Evolutionary conservation across 352 stramenopile genomes (phyloP).

Genomic region (Phytophthora sansomeana): DNA sequence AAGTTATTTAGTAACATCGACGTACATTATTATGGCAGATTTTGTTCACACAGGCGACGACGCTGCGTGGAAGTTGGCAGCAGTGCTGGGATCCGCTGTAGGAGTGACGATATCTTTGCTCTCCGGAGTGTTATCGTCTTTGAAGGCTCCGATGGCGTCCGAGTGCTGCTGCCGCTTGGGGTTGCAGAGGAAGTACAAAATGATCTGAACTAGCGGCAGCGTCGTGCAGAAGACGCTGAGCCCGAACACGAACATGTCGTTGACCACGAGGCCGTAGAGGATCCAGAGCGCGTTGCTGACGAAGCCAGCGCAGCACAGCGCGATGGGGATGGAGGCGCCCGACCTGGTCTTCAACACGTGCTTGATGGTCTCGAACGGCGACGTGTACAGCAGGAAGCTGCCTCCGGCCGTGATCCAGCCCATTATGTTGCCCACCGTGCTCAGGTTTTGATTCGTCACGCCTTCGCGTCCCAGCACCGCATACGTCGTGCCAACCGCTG

Average conservation of each 20-base stretch:
- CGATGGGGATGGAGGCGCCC: conserved; percentile 46
- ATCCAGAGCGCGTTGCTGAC: conserved; percentile 51
- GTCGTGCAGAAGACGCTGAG: conserved; percentile 44
- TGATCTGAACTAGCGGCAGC: conserved; percentile 45
- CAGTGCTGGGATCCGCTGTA: not conserved
- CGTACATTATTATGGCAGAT: not conserved
- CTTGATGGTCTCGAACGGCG: conserved; percentile 41
- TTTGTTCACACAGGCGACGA: not conserved
- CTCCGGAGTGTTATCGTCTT: not conserved
- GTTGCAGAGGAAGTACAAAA: conserved; percentile 48
- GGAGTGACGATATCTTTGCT: conserved; percentile 13
- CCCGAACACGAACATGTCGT: conserved; percentile 49
- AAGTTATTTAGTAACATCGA: not conserved
- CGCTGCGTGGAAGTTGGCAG: conserved; percentile 10
- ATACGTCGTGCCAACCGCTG: conserved; percentile 36
- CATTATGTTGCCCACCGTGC: conserved; percentile 22
- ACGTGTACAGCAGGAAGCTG: conserved; percentile 40
- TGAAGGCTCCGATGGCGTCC: not conserved
- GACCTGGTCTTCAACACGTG: conserved; percentile 33
- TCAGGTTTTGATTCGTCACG: conserved; percentile 33
- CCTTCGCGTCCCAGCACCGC: conserved; percentile 37
- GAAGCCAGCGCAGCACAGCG: conserved; percentile 33
- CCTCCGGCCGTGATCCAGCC: conserved; percentile 42
- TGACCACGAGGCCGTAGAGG: conserved; percentile 37
- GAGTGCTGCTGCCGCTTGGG: conserved; percentile 23